A percentile compares a stretch with the other conserved stretches of the same genome.
Conservation (phyloP, 2,329 filamentous ascomycete species). For the Xylaria sp. region DNA sequence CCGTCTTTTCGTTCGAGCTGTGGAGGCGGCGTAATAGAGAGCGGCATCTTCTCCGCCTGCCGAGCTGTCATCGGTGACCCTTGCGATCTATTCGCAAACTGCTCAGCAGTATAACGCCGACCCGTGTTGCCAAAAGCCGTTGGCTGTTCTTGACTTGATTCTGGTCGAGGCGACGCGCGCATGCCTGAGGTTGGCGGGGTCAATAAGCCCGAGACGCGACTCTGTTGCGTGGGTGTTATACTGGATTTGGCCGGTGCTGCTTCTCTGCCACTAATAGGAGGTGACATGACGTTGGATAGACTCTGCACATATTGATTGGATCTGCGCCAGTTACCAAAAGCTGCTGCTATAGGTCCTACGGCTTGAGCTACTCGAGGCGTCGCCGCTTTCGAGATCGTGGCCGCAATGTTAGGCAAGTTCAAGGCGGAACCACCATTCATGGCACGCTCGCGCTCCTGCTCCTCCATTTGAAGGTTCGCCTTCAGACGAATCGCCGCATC, state of each 20-base stretch:
- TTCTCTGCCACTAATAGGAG: slow-evolving; percentile 38
- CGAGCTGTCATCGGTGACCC: slow-evolving; percentile 32
- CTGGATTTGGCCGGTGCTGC: slow-evolving; percentile 58
- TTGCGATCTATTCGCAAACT: slow-evolving; percentile 38
- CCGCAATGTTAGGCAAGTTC: slow-evolving; percentile 69
- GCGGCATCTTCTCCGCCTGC: slow-evolving; percentile 38
- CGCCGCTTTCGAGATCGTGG: slow-evolving; percentile 68
- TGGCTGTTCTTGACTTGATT: slow-evolving; percentile 43
- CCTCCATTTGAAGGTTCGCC: slow-evolving; percentile 95
- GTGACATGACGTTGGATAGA: slow-evolving; percentile 30
- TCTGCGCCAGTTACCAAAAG: slow-evolving; percentile 93
- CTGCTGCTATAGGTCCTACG: slow-evolving; percentile 73
- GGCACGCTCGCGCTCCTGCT: slow-evolving; percentile 85
- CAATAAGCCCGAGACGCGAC: slow-evolving; percentile 72
- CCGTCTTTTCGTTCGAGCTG: slow-evolving; percentile 39
- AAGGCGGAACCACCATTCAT: slow-evolving; percentile 64
- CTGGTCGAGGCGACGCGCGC: slow-evolving; percentile 52
- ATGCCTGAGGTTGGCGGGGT: slow-evolving; percentile 79
- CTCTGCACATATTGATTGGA: slow-evolving; percentile 48
- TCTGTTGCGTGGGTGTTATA: slow-evolving; percentile 43
- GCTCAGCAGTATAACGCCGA: slow-evolving; percentile 50
- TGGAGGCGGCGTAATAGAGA: slow-evolving; percentile 40
- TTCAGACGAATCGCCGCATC: slow-evolving; percentile 90
- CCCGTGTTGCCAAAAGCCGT: slow-evolving; percentile 58
- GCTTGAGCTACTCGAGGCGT: slow-evolving; percentile 80